Evolutionary conservation across 2,329 filamentous ascomycete species (phyloP), one percentile per base, ranked within the genome.

Genomic region (Dothidotthia symphoricarpi): DNA sequence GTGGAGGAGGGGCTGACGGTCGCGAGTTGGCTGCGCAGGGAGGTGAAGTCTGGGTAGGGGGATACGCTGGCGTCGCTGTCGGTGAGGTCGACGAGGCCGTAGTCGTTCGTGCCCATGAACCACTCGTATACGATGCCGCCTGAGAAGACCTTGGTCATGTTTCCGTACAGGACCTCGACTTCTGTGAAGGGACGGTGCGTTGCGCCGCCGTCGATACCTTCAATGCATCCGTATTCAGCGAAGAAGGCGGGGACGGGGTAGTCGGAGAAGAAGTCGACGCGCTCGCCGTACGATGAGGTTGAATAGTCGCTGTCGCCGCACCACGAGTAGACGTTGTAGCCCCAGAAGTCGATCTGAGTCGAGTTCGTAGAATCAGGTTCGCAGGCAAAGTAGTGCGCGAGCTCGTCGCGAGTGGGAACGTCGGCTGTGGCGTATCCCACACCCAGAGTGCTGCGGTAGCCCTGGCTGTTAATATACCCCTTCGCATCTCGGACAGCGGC

Each of bases 321-420:
- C 93, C 93, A 98, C 29, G 90, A 94, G 78, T 97, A 98, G 71
- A 97, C 95, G 75, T 98, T 98, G 83, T 97, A 97, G 41, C 93
- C 93, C 87, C 90, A 97, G 77, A 93, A 96, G 70, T 98, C 93
- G 51, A 97, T 95, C 43, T 84, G 69, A 57, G 72, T 71, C 6
- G 74, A 72, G 36, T 64, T 65, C 2, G 41, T 17, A 28, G 59
- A 50, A 11, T 49, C 51, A 8, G 74, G 65, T 46, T 90, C 86
- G 67, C 93, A 98, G 75, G 95, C 90, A 74, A 98, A 95, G 78
- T 96, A 98, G 63, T 89, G 74, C 45, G 88, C 87, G 61, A 97
- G 81, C 54, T 89, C 75, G 46, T 77, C 75, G 65, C 91, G 86
- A 52, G 94, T 93, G 16, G 82, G 78, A 66, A 96, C 90, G 54